phyloP scores from a whole-genome alignment of 176 grass and related monocot genomes.

The Metroxylon sagu region DNA sequence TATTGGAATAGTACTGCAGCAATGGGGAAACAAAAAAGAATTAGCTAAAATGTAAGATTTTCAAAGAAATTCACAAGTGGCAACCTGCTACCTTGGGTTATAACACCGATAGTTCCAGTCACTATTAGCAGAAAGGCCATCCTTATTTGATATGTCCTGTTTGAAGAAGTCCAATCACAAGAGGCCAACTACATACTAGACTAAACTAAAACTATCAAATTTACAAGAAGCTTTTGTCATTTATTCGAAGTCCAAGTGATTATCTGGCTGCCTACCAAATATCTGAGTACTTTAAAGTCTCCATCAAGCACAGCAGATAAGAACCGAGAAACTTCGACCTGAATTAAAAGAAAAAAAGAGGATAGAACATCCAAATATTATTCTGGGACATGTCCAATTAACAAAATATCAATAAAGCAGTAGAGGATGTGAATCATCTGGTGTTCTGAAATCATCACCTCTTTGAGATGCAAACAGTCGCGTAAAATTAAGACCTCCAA shows the following conservation, averaged over 20 bases:
- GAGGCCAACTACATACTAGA: not conserved
- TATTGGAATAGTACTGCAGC: slow-evolving; percentile 1
- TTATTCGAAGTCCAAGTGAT: not conserved
- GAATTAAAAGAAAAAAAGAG: not conserved
- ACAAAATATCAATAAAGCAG: not conserved
- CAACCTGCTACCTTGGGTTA: slow-evolving; percentile 4
- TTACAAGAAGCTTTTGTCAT: not conserved
- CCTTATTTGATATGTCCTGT: slow-evolving; percentile 21
- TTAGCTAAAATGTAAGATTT: not conserved
- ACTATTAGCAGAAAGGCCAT: slow-evolving; percentile 20
- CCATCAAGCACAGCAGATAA: slow-evolving; percentile 19
- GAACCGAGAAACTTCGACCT: slow-evolving; percentile 18
- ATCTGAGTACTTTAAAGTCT: slow-evolving; percentile 13
- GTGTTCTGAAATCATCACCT: slow-evolving; percentile 3
- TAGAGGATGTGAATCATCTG: not conserved
- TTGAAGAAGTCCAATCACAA: not conserved
- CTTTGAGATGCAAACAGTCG: slow-evolving; percentile 25
- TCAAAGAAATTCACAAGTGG: not conserved
- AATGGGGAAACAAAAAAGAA: not conserved
- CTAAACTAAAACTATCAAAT: not conserved
- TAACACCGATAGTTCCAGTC: slow-evolving; percentile 23
- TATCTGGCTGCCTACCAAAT: slow-evolving; percentile 3
- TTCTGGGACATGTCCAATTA: not conserved
- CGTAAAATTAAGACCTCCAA: slow-evolving; percentile 19
- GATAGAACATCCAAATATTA: not conserved